phyloP scores from a whole-genome alignment of 2,329 filamentous ascomycete genomes.

The Penicillium verrucosum region DNA sequence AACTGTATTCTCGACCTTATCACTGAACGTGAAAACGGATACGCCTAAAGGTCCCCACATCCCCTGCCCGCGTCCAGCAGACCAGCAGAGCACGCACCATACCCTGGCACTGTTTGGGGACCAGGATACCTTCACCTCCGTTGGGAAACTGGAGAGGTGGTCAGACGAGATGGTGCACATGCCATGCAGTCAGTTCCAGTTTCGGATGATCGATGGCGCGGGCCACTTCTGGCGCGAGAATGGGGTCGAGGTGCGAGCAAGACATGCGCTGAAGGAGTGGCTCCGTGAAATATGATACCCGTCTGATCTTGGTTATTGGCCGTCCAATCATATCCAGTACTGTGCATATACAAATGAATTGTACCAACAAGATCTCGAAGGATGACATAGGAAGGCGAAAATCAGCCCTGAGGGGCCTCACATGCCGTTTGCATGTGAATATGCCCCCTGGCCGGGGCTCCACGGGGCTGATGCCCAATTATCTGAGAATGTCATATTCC shows the following conservation, averaged over 20 bases:
- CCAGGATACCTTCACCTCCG: constrained; percentile 68
- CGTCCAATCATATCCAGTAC: neutral
- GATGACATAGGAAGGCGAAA: neutral
- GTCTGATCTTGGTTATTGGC: neutral
- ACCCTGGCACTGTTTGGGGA: constrained; percentile 73
- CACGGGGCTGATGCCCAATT: neutral
- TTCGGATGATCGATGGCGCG: constrained; percentile 51
- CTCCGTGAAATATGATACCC: constrained; percentile 19
- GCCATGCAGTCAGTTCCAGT: constrained; percentile 48
- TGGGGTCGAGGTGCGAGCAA: constrained; percentile 45
- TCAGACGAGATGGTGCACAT: constrained; percentile 49
- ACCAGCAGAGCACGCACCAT: constrained; percentile 54
- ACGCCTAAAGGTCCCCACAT: constrained; percentile 29
- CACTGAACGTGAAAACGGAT: constrained; percentile 30
- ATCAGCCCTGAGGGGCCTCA: neutral
- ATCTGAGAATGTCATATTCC: neutral
- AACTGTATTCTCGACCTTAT: constrained; percentile 56
- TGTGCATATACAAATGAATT: neutral
- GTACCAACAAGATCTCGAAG: neutral
- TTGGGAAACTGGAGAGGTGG: constrained; percentile 66
- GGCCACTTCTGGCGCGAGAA: constrained; percentile 64
- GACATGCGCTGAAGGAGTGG: constrained; percentile 43
- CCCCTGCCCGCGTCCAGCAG: constrained; percentile 46
- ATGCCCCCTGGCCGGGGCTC: neutral
- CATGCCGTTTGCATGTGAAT: constrained; percentile 7